Evolutionary conservation across 345 rosid species (phyloP), one percentile per base, ranked within the genome.

Genomic region (Melaleuca quinquenervia): DNA sequence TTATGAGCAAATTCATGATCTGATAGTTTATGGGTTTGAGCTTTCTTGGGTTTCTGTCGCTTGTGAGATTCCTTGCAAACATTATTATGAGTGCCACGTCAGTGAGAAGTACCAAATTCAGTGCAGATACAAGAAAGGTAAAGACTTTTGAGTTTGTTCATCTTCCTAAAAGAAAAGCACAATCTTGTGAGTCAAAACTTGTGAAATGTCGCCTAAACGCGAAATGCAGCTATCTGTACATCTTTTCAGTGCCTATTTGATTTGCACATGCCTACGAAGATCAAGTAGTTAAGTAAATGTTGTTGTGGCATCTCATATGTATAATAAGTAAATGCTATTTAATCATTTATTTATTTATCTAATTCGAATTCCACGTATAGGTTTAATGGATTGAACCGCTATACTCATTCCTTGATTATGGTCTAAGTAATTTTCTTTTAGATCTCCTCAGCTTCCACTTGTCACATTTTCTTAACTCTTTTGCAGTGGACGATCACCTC

Each of bases 11-110:
- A 55, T 55, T 55, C 13, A 55, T 22, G 60, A 55, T 0, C 60
- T 22, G 22, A 22, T 22, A 0, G n/a, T 55, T 55, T 55, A 55
- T 0, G 60, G 1, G n/a, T 55, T 55, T 55, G 60, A 55, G 0
- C 0, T 55, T 55, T 22, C 60, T 0, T 55, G 6, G 60, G 11
- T 55, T 55, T 11, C n/a, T 9, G 0, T 22, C 9, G 1, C 1
- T 5, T 22, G n/a, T 55, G n/a, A 11, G 1, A 2, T 0, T 11
- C 1, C 22, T 55, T 55, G 60, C 3, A 41, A 41, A 41, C 41
- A 41, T 41, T 41, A 41, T 41, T 1, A 8, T 24, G 4, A 6
- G 0, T 4, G 62, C 6, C 0, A 24, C 0, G 24, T 55, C 6
- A 55, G 1, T 12, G n/a, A 22, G 12, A 55, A 24, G 60, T 2